These are phyloP conservation scores for Thermothielavioides terrestris DNA, from an alignment of 495 filamentous ascomycete genomes.

Conservation along the genomic window DNA sequence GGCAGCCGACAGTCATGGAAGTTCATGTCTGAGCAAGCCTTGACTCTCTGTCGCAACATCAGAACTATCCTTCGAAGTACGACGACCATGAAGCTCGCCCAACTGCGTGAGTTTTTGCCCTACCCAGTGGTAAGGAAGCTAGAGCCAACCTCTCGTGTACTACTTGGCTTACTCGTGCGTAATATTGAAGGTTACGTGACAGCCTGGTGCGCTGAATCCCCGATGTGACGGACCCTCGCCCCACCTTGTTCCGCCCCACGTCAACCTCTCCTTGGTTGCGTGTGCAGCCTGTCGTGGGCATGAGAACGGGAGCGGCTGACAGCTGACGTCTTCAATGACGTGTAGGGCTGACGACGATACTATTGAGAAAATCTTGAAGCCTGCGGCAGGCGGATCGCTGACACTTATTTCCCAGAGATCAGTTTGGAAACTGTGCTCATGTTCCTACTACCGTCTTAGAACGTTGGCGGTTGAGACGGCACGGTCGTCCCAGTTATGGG, in stretches of 20 bases:
- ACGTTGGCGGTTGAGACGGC: background rate
- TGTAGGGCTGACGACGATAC: background rate
- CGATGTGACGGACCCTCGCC: slow-evolving; percentile 9
- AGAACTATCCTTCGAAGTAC: too few relatives aligned
- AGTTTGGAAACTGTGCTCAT: background rate
- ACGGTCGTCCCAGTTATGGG: background rate
- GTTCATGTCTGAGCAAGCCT: too few relatives aligned
- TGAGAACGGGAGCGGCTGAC: background rate
- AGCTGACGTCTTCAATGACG: slow-evolving; percentile 11
- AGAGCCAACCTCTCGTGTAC: too few relatives aligned
- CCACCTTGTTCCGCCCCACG: too few relatives aligned
- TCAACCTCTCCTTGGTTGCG: background rate
- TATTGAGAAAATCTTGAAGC: background rate
- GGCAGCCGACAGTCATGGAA: too few relatives aligned
- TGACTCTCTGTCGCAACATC: too few relatives aligned
- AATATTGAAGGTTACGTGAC: too few relatives aligned
- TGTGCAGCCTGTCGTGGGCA: background rate
- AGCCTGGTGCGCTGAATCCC: slow-evolving; percentile 1
- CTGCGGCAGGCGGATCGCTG: background rate
- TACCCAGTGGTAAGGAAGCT: too few relatives aligned
- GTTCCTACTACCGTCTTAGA: too few relatives aligned
- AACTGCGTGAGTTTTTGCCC: too few relatives aligned
- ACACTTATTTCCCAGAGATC: background rate
- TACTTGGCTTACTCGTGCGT: too few relatives aligned
- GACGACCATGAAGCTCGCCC: too few relatives aligned